phyloP scores from a whole-genome alignment of 2,329 filamentous ascomycete genomes.

The Fusarium zealandicum region DNA sequence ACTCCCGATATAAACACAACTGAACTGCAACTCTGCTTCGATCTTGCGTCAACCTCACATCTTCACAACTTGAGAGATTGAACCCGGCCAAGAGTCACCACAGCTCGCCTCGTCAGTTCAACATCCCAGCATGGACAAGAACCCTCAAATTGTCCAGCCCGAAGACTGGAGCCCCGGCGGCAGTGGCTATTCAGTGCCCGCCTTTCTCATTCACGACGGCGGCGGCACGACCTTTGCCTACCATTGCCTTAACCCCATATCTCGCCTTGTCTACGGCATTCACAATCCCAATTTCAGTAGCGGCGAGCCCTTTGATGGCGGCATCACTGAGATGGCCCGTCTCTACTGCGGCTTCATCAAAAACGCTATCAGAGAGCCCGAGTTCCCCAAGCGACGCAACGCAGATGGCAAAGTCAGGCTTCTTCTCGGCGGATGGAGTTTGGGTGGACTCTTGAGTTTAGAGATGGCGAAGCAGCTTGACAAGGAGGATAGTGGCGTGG shows the following conservation, averaged over 20 bases:
- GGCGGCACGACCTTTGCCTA: slow-evolving; percentile 67
- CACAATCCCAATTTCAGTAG: slow-evolving; percentile 61
- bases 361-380: slow-evolving; percentile 42
- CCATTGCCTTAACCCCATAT: slow-evolving; percentile 58
- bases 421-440: slow-evolving; percentile 63
- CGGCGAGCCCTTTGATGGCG: slow-evolving; percentile 57
- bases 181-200: slow-evolving; percentile 48
- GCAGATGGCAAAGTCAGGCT: slow-evolving; percentile 47
- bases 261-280: slow-evolving; percentile 61
- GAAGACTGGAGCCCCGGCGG: slow-evolving; percentile 42
- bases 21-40: not conserved
- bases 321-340: slow-evolving; percentile 62
- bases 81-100: not conserved
- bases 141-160: slow-evolving; percentile 47
- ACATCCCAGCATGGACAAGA: slow-evolving; percentile 33
- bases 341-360: slow-evolving; percentile 58
- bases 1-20: not conserved
- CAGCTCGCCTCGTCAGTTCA: not conserved
- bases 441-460: slow-evolving; percentile 60
- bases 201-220: slow-evolving; percentile 67
- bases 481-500: slow-evolving; percentile 47
- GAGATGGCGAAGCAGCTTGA: slow-evolving; percentile 57
- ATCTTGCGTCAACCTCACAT: not conserved
- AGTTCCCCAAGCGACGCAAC: slow-evolving; percentile 42
- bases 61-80: not conserved